Evolutionary conservation across 2,329 filamentous ascomycete genomes (phyloP), one percentile per base, ranked within the genome.

Genomic region (Cercospora zeae-maydis): DNA sequence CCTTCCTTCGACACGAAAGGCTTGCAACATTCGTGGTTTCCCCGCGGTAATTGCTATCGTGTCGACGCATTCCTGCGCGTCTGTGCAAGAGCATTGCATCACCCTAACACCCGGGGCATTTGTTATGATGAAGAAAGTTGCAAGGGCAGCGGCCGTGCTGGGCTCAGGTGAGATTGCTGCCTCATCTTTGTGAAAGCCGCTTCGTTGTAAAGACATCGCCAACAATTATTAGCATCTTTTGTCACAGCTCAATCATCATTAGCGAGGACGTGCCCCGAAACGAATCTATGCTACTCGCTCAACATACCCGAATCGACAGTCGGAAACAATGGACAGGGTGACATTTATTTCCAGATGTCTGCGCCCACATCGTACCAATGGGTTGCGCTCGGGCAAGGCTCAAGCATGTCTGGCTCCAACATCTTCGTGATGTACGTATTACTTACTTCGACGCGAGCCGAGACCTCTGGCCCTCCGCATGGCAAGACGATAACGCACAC

Each of bases 271-370:
- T 71, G 70, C 47, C 66, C 68, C 8, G 58, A 66, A 8, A 64
- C 63, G 6, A 65, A 77, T 33, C 71, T 81, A 19, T 80, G 78
- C 74, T 86, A 80, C 70, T 75, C 76, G 9, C 76, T 87, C 65
- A 85, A 84, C 70, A 80, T 87, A 6, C 84, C 85, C 2, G 72
- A 79, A 24, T 72, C 75, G 30, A 85, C 84, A 4, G 80, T 80
- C 1, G 78, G 77, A 2, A 80, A 79, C 19, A 24, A 52, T 59
- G 81, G 80, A 11, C 77, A 69, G 34, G 83, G 84, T 21, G 82
- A 85, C 63, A 82, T 87, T 58, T 87, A 80, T 73, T 82, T 87
- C 69, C 83, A 85, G 63, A 78, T 87, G 55, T 80, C 78, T 51
- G 82, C 82, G 2, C 83, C 85, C 1, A 79, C 78, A 42, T 77